Conservation (phyloP, 495 filamentous ascomycete genomes). For the Neurospora terricola region DNA sequence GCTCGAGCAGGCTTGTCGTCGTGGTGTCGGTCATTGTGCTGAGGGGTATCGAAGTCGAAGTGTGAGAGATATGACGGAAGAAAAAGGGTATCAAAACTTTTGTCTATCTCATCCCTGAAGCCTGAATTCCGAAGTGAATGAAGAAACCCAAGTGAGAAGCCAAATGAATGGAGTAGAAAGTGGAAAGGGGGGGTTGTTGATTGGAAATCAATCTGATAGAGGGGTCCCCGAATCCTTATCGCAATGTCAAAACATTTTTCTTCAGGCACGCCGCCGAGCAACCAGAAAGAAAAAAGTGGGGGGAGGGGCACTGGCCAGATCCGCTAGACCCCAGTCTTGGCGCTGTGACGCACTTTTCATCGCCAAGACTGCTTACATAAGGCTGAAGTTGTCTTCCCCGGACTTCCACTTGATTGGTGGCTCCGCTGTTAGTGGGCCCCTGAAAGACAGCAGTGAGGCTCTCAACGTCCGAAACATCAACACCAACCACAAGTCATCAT, state of each 20-base stretch:
- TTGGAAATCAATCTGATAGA: neutral
- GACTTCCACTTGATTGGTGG: neutral
- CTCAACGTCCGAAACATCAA: neutral
- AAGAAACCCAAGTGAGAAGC: neutral
- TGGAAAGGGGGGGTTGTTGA: neutral
- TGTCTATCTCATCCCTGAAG: neutral
- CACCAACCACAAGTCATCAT: neutral
- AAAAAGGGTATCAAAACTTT: neutral
- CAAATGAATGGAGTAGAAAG: neutral
- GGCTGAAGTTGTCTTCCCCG: neutral
- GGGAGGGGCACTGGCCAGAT: constrained; percentile 20
- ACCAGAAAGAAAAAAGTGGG: constrained; percentile 14
- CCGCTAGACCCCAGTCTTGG: neutral
- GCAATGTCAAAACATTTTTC: neutral
- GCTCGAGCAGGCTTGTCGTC: neutral
- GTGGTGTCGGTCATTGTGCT: neutral
- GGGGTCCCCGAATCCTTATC: neutral
- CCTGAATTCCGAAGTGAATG: neutral
- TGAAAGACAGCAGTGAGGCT: neutral
- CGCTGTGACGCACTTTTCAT: neutral
- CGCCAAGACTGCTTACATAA: constrained; percentile 9
- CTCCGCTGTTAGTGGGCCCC: neutral
- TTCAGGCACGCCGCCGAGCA: neutral
- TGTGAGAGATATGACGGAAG: neutral
- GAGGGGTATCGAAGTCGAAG: neutral